Conservation (phyloP, 1,284 basidiomycete genomes). For the Somion occarium region DNA sequence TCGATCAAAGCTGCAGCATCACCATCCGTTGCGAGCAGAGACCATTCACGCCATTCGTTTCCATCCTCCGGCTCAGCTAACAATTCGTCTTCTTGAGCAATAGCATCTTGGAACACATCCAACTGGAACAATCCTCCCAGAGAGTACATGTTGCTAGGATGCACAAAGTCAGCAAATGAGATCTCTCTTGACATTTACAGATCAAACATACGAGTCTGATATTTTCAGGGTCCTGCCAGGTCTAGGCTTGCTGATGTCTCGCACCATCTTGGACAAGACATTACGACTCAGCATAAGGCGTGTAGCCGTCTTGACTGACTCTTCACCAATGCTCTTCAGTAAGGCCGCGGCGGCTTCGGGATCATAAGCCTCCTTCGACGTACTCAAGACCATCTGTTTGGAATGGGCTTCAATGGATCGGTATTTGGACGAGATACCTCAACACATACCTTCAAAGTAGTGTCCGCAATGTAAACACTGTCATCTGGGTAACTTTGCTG, state of each 20-base stretch:
- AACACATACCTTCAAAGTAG: conserved; percentile 59
- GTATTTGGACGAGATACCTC: background rate
- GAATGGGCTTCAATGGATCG: background rate
- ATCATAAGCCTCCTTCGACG: conserved; percentile 63
- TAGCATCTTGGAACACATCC: conserved; percentile 68
- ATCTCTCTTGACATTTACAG: background rate
- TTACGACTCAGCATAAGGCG: conserved; percentile 55
- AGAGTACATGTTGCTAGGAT: conserved; percentile 56
- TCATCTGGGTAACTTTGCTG: conserved; percentile 30
- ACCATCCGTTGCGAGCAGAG: conserved; percentile 66
- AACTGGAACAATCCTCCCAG: conserved; percentile 59
- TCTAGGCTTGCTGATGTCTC: conserved; percentile 53
- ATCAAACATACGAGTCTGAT: conserved; percentile 50
- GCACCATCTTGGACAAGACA: conserved; percentile 59
- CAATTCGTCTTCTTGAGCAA: conserved; percentile 50
- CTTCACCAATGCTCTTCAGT: conserved; percentile 51
- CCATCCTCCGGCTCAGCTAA: conserved; percentile 30
- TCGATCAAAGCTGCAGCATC: conserved; percentile 69
- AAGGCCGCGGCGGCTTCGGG: conserved; percentile 50
- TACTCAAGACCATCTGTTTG: conserved; percentile 70
- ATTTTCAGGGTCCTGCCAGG: conserved; percentile 73
- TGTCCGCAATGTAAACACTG: conserved; percentile 51
- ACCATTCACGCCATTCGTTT: conserved; percentile 64
- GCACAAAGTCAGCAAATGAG: background rate
- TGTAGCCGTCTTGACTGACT: conserved; percentile 47